Conservation (phyloP, 768 basidiomycete genomes). For the Russula brevipes region DNA sequence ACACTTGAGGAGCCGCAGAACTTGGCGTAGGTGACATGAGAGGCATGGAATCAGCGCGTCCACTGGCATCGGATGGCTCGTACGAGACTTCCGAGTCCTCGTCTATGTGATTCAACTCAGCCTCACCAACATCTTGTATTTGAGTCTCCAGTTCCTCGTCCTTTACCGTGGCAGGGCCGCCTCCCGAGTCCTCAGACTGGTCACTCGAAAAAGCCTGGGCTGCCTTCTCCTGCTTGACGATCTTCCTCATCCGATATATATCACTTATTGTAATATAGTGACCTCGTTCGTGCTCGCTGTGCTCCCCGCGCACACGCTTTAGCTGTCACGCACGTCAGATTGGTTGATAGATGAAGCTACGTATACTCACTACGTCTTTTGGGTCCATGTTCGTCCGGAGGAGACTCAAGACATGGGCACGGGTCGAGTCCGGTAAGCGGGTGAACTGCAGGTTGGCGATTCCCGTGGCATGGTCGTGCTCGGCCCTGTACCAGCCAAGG, state of each 20-base stretch:
- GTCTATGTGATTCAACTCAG: background rate
- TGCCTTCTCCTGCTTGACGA: background rate
- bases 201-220: background rate
- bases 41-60: background rate
- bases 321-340: background rate
- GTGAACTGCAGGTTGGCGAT: background rate
- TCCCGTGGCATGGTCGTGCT: background rate
- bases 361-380: background rate
- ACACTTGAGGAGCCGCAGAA: background rate
- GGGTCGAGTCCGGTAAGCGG: background rate
- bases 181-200: background rate
- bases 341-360: background rate
- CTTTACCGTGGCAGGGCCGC: background rate
- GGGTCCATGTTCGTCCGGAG: background rate
- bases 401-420: background rate
- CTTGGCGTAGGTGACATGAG: background rate
- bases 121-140: background rate
- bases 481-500: conserved; percentile 5
- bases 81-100: background rate
- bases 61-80: background rate
- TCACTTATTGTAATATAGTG: background rate
- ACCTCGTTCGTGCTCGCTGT: background rate
- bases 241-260: background rate
- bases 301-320: background rate
- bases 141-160: background rate